Percentiles rank a stretch among this genome's conserved stretches.
These are phyloP conservation scores for Mesembryanthemum crystallinum DNA, from an alignment of 148 eudicot genomes.

Conservation along the genomic window DNA sequence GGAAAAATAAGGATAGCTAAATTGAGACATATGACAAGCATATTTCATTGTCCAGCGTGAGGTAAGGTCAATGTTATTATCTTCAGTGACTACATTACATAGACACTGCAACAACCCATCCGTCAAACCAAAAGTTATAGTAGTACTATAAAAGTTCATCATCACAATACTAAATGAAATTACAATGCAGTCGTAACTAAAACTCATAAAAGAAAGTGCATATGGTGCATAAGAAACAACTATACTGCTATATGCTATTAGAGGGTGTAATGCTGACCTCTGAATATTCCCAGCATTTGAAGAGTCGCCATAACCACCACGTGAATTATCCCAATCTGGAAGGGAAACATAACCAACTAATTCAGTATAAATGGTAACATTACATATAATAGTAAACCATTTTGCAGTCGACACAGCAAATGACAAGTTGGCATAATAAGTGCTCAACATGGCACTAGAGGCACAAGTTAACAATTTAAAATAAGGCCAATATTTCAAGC, in stretches of 20 bases:
- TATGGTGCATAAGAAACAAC: background rate
- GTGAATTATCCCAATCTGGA: conserved; percentile 86
- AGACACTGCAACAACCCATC: background rate
- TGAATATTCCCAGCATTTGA: conserved; percentile 48
- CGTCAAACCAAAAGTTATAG: background rate
- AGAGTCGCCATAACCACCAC: conserved; percentile 68
- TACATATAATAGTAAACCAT: background rate
- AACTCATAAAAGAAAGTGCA: background rate
- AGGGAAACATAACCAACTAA: background rate
- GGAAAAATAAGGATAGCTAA: background rate
- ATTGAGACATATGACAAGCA: background rate
- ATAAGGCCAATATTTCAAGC: background rate
- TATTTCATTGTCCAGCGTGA: background rate
- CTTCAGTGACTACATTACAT: background rate
- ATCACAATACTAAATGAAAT: background rate
- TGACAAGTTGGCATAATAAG: background rate
- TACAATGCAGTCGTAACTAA: background rate
- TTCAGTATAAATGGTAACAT: background rate
- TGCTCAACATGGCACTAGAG: background rate
- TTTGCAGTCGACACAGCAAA: background rate
- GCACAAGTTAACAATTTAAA: background rate
- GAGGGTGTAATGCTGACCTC: conserved; percentile 45
- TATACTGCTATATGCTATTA: background rate
- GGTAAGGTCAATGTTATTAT: background rate
- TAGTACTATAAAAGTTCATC: background rate